Conservation (phyloP, 2,329 filamentous ascomycete genomes). For the Diplodia intermedia region DNA sequence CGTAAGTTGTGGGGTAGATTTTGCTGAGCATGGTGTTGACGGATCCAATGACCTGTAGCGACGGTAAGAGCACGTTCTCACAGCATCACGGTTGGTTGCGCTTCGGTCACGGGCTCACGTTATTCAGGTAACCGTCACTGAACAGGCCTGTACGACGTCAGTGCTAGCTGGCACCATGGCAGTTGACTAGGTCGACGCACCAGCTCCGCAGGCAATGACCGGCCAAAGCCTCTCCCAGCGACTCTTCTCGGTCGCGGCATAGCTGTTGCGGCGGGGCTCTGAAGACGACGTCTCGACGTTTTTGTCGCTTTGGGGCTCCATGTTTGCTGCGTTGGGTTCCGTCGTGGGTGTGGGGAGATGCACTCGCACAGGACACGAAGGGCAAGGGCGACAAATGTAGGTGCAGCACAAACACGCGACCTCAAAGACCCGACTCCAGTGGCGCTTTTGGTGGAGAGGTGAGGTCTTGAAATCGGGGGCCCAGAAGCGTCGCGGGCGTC, state of each 20-base stretch:
- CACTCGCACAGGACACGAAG: neutral
- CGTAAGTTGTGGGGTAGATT: conserved; percentile 75
- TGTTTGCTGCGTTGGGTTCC: conserved; percentile 12
- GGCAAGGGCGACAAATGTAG: neutral
- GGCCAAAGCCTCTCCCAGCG: conserved; percentile 65
- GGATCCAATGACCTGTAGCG: conserved; percentile 76
- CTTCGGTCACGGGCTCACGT: conserved; percentile 58
- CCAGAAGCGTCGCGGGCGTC: neutral
- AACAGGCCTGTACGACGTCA: conserved; percentile 75
- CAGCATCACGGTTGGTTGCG: neutral
- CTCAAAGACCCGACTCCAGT: neutral
- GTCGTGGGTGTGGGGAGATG: neutral
- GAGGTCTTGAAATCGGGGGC: neutral
- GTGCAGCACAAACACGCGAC: conserved; percentile 3
- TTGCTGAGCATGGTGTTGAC: conserved; percentile 76
- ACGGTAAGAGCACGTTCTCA: neutral
- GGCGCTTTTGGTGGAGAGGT: conserved; percentile 16
- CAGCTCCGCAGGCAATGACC: conserved; percentile 77
- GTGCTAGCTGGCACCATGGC: neutral
- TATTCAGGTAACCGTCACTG: conserved; percentile 91
- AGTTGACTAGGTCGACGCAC: neutral
- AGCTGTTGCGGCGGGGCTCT: conserved; percentile 15
- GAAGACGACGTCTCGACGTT: conserved; percentile 11
- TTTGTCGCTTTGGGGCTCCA: conserved; percentile 14
- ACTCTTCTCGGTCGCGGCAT: conserved; percentile 43